These are phyloP conservation scores for Aspergillus hiratsukae DNA, from an alignment of 2,329 filamentous ascomycete genomes.

Conservation along the genomic window DNA sequence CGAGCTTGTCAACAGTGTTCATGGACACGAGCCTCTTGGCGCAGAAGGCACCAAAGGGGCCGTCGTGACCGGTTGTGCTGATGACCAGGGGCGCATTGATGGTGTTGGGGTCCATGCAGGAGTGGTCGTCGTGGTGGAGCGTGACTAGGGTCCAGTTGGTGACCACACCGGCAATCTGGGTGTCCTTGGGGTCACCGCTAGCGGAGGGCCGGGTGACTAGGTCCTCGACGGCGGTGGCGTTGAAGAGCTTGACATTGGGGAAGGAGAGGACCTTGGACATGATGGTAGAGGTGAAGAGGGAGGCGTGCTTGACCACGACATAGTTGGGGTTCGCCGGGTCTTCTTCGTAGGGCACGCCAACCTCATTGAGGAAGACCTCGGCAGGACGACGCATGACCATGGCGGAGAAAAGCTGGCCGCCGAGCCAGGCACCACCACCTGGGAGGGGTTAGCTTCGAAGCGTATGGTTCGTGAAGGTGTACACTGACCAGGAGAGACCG, in stretches of 20 bases:
- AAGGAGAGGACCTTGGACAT: conserved; percentile 77
- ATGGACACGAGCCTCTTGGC: conserved; percentile 90
- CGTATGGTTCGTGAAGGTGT: no score
- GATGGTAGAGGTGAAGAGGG: conserved; percentile 84
- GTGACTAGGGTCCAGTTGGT: conserved; percentile 94
- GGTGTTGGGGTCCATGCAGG: conserved; percentile 96
- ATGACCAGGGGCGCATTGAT: conserved; percentile 89
- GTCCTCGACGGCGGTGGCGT: conserved; percentile 88
- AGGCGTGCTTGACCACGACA: conserved; percentile 90
- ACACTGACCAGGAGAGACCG: conserved; percentile 65
- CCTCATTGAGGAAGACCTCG: conserved; percentile 73
- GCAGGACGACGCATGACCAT: conserved; percentile 96
- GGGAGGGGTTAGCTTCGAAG: conserved; percentile 6
- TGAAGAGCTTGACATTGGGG: conserved; percentile 95
- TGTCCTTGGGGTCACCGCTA: conserved; percentile 44
- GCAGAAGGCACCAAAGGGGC: conserved; percentile 83
- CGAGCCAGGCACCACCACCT: conserved; percentile 87
- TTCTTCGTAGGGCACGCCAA: conserved; percentile 82
- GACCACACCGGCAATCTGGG: conserved; percentile 82
- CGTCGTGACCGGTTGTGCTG: conserved; percentile 87
- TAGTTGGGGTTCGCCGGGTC: conserved; percentile 82
- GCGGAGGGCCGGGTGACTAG: conserved; percentile 71
- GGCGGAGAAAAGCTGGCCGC: conserved; percentile 88
- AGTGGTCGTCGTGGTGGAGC: conserved; percentile 83
- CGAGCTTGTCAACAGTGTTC: conserved; percentile 75